Percentiles rank a stretch among this genome's conserved stretches.
These are phyloP conservation scores for Thoreauomyces humboldtii DNA, from an alignment of 192 early-diverging fungal genomes.

Conservation along the genomic window DNA sequence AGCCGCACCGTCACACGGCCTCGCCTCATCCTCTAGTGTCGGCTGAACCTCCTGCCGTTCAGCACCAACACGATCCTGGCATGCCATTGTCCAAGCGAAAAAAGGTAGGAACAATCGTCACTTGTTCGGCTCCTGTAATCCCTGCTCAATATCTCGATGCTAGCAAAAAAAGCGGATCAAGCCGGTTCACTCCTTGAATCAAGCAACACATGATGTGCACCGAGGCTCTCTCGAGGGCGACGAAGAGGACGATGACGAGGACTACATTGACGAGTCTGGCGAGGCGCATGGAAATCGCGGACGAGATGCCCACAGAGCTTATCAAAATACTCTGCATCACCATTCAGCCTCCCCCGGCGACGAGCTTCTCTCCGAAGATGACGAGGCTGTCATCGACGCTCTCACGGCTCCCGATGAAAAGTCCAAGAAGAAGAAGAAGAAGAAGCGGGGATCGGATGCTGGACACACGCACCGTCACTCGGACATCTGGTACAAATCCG, in stretches of 20 bases:
- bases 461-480: constrained; percentile 9
- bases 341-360: constrained; percentile 20
- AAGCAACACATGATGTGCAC: no score
- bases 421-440: constrained; percentile 29
- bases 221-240: background rate
- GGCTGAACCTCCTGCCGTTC: background rate
- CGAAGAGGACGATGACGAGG: constrained; percentile 24
- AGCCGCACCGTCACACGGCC: background rate
- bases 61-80: no score
- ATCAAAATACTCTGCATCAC: no score
- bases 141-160: no score
- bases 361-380: constrained; percentile 1
- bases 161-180: no score
- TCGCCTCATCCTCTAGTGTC: background rate
- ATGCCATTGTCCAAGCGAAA: constrained; percentile 6
- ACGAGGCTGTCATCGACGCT: background rate
- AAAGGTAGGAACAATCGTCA: background rate
- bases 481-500: constrained; percentile 68
- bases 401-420: background rate
- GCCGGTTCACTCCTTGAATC: no score
- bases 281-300: constrained; percentile 4
- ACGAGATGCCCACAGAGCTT: constrained; percentile 1
- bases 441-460: constrained; percentile 16
- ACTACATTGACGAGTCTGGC: constrained; percentile 18
- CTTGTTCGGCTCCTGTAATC: no score